Percentiles rank a stretch among this genome's conserved stretches.
Conservation (phyloP, 768 basidiomycete species). For the Coprinopsis sp. region DNA sequence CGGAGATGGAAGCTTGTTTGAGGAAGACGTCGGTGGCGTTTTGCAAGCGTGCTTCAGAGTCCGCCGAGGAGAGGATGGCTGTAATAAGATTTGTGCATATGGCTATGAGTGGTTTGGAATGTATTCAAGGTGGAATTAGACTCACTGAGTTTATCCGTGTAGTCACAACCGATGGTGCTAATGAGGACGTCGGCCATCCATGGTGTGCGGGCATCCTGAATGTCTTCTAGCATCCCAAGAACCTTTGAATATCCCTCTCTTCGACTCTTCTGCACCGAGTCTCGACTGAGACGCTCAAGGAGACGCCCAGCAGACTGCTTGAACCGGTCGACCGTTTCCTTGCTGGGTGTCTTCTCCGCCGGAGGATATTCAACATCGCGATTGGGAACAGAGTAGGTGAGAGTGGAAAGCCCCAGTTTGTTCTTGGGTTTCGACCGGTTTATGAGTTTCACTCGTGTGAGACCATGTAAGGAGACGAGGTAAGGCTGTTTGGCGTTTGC, state of each 20-base stretch:
- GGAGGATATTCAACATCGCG: constrained; percentile 48
- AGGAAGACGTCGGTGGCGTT: constrained; percentile 67
- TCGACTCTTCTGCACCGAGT: constrained; percentile 44
- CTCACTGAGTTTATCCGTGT: constrained; percentile 68
- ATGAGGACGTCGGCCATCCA: constrained; percentile 80
- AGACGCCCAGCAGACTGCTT: constrained; percentile 62
- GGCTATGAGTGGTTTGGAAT: background rate
- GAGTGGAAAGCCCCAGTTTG: constrained; percentile 21
- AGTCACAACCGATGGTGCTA: constrained; percentile 58
- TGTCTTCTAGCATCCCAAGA: constrained; percentile 67
- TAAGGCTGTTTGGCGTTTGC: constrained; percentile 54
- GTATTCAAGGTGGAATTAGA: constrained; percentile 8
- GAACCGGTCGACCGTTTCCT: constrained; percentile 60
- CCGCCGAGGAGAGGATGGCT: constrained; percentile 61
- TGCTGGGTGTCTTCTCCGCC: constrained; percentile 41
- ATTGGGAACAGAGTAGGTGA: constrained; percentile 26
- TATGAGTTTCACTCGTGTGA: constrained; percentile 59
- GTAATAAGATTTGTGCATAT: constrained; percentile 5
- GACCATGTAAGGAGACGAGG: constrained; percentile 67
- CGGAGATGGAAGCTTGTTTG: constrained; percentile 73
- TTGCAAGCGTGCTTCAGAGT: constrained; percentile 57
- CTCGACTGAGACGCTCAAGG: constrained; percentile 57
- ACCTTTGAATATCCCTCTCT: constrained; percentile 69
- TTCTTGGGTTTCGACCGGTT: constrained; percentile 20
- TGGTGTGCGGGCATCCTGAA: constrained; percentile 54